Percentiles rank a stretch among this genome's conserved stretches.
These are phyloP conservation scores for Purpureocillium lavendulum DNA, from an alignment of 2,329 filamentous ascomycete species.

Conservation along the genomic window DNA sequence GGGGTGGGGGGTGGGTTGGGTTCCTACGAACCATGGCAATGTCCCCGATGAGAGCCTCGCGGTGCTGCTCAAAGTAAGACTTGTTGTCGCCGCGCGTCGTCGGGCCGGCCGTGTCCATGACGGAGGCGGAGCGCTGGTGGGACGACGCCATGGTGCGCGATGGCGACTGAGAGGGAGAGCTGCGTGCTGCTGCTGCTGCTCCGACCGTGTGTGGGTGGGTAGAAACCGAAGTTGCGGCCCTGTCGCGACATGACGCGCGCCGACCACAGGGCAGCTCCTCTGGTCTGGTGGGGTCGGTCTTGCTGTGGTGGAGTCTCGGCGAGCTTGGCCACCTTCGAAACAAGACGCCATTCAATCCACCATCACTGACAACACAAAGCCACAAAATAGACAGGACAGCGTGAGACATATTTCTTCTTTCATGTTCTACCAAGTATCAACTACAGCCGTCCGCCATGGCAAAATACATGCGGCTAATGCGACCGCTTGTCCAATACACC, in stretches of 20 bases:
- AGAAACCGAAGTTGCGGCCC: too few species aligned
- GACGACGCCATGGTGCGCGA: constrained; percentile 16
- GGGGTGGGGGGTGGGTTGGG: neutral
- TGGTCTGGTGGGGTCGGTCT: too few species aligned
- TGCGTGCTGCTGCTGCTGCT: neutral
- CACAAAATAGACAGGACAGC: too few species aligned
- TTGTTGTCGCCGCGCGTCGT: constrained; percentile 11
- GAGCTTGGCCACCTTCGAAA: too few species aligned
- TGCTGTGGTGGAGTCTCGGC: too few species aligned
- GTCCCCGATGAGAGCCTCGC: constrained; percentile 61
- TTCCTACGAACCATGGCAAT: constrained; percentile 54
- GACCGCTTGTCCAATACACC: neutral
- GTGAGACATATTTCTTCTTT: neutral
- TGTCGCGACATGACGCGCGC: too few species aligned
- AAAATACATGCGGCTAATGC: neutral
- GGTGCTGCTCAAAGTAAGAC: constrained; percentile 69
- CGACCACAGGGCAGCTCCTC: too few species aligned
- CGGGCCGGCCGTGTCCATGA: constrained; percentile 11
- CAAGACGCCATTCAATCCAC: too few species aligned
- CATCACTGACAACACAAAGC: too few species aligned
- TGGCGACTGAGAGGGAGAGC: constrained; percentile 8
- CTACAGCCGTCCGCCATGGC: too few species aligned
- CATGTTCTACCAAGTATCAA: neutral
- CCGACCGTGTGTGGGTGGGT: too few species aligned
- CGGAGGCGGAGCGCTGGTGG: constrained; percentile 17